Percentiles rank a stretch among this genome's conserved stretches.
These are phyloP conservation scores for Hericium rajendrae DNA, from an alignment of 768 basidiomycete species.

Conservation along the genomic window DNA sequence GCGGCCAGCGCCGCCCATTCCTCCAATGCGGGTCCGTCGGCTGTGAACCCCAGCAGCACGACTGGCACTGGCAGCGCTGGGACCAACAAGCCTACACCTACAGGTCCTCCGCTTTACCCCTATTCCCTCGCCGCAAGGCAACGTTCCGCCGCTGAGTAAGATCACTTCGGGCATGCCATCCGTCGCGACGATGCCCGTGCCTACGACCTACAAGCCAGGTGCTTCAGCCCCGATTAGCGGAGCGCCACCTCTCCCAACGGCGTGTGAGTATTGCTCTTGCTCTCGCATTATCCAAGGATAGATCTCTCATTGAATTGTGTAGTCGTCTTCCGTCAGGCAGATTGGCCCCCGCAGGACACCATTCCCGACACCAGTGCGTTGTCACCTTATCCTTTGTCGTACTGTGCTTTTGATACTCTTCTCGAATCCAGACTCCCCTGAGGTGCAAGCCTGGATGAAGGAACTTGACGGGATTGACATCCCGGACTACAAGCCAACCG, in stretches of 20 bases:
- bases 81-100: too few relatives aligned
- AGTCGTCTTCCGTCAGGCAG: slow-evolving; percentile 36
- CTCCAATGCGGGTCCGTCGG: too few relatives aligned
- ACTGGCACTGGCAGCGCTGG: too few relatives aligned
- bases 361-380: slow-evolving; percentile 47
- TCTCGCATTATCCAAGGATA: neutral
- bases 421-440: slow-evolving; percentile 34
- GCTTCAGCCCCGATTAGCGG: slow-evolving; percentile 53
- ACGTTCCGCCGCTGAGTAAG: slow-evolving; percentile 46
- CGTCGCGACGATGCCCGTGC: slow-evolving; percentile 35
- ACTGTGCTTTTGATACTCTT: neutral
- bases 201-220: slow-evolving; percentile 48
- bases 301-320: neutral
- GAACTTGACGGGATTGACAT: slow-evolving; percentile 65
- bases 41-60: too few relatives aligned
- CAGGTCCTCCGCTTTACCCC: neutral
- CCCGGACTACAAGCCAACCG: slow-evolving; percentile 53
- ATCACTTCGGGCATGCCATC: slow-evolving; percentile 60
- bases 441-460: slow-evolving; percentile 68
- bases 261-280: slow-evolving; percentile 35
- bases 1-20: too few relatives aligned
- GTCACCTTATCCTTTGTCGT: neutral
- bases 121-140: neutral
- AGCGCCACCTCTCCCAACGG: slow-evolving; percentile 54
- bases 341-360: slow-evolving; percentile 59